A percentile compares a stretch with the other conserved stretches of the same genome.
These are phyloP conservation scores for Purpureocillium lavendulum DNA, from an alignment of 2,329 filamentous ascomycete genomes.

Conservation along the genomic window DNA sequence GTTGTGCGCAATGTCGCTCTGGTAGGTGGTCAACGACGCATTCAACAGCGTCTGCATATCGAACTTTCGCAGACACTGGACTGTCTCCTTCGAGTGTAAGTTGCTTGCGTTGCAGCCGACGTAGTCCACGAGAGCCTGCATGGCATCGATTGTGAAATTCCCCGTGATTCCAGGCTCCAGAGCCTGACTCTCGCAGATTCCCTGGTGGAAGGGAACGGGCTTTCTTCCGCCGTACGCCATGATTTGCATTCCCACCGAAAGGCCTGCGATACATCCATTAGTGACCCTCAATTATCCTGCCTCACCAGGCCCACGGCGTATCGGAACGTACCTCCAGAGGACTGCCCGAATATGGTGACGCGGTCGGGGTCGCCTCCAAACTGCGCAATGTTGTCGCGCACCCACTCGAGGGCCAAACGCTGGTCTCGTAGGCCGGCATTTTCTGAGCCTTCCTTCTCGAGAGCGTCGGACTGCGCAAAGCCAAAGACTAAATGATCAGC, in stretches of 20 bases:
- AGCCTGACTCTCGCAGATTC: slow-evolving; percentile 36
- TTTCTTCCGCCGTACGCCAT: slow-evolving; percentile 36
- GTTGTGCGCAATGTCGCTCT: slow-evolving; percentile 32
- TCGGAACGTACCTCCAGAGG: slow-evolving; percentile 18
- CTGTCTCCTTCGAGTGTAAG: slow-evolving; percentile 31
- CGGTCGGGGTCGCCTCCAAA: slow-evolving; percentile 58
- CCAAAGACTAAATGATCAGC: slow-evolving; percentile 13
- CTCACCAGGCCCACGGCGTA: neutral
- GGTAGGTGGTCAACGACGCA: slow-evolving; percentile 33
- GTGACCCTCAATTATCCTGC: neutral
- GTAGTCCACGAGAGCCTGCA: slow-evolving; percentile 29
- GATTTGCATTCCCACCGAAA: slow-evolving; percentile 37
- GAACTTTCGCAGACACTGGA: slow-evolving; percentile 37
- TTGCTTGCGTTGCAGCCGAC: slow-evolving; percentile 32
- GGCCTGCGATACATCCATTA: slow-evolving; percentile 16
- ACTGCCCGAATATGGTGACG: slow-evolving; percentile 37
- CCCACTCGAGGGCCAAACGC: slow-evolving; percentile 33
- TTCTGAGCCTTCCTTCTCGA: slow-evolving; percentile 10
- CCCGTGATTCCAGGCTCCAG: slow-evolving; percentile 42
- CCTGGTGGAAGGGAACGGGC: slow-evolving; percentile 34
- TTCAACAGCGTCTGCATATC: slow-evolving; percentile 33
- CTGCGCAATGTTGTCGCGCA: slow-evolving; percentile 51
- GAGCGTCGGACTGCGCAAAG: slow-evolving; percentile 15
- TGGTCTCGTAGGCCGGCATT: slow-evolving; percentile 48
- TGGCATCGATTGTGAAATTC: slow-evolving; percentile 38